phyloP scores from a whole-genome alignment of 768 basidiomycete species.

The Phylloporus arenicola region DNA sequence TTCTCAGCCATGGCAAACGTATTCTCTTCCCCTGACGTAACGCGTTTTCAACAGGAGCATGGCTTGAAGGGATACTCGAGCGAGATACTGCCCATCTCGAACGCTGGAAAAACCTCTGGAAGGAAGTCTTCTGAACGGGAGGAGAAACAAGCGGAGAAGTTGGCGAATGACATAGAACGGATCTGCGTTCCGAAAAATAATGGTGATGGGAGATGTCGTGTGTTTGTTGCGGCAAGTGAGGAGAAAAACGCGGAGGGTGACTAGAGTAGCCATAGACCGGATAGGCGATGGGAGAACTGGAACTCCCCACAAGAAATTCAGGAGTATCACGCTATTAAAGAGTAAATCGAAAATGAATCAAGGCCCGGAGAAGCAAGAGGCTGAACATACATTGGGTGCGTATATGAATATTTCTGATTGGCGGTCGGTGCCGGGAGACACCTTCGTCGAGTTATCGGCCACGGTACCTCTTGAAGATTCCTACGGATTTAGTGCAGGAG shows the following conservation, averaged over 20 bases:
- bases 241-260: slow-evolving; percentile 13
- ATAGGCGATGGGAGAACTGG: slow-evolving; percentile 27
- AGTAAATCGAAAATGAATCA: not conserved
- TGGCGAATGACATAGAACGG: slow-evolving; percentile 15
- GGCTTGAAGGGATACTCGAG: slow-evolving; percentile 12
- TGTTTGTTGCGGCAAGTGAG: slow-evolving; percentile 1
- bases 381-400: slow-evolving; percentile 18
- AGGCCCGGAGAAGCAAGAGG: not conserved
- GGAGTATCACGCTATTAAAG: slow-evolving; percentile 18
- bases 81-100: slow-evolving; percentile 18
- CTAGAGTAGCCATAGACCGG: slow-evolving; percentile 29
- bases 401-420: slow-evolving; percentile 26
- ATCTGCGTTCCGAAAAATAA: slow-evolving; percentile 12
- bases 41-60: slow-evolving; percentile 18
- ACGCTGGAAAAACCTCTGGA: slow-evolving; percentile 26
- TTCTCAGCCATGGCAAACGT: slow-evolving; percentile 28
- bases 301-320: slow-evolving; percentile 30
- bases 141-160: slow-evolving; percentile 14
- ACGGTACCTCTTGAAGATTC: not conserved
- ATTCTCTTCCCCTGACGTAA: slow-evolving; percentile 26
- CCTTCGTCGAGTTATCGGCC: not conserved
- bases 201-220: slow-evolving; percentile 5
- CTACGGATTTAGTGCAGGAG: slow-evolving; percentile 8
- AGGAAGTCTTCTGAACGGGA: slow-evolving; percentile 13
- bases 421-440: not conserved